Evolutionary conservation across 805 yeast genomes (phyloP), one percentile per base, ranked within the genome.

Genomic region (Cyberlindnera maritima): DNA sequence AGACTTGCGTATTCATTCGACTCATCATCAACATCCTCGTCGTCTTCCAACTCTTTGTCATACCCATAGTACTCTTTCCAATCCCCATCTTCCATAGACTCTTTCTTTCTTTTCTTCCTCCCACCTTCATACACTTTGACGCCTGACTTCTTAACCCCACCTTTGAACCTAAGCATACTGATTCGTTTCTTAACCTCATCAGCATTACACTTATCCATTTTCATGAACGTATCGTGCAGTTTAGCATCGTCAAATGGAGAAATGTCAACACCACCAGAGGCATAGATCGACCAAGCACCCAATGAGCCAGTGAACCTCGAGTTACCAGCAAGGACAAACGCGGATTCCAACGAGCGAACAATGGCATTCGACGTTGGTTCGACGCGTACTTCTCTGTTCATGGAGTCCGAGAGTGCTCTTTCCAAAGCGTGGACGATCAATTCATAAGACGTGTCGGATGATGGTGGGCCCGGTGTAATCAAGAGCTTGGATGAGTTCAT

Each of bases 261-360:
- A 3, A 76, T 70, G 62, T 88, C 96, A 7, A 81, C 78, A 1
- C 71, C 66, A 0, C 80, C 81, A 53, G 81, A 80, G 0, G 95
- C 92, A 61, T 85, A 88, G 0, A 83, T 77, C 0, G 78, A 61
- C 95, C 95, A 88, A 8, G 79, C 71, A 0, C 92, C 96, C 45
- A 83, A 58, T 10, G 90, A 73, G 25, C 76, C 68, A 1, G 83
- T 72, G 54, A 77, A 77, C 43, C 91, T 66, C 1, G 90, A 80
- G 19, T 73, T 74, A 3, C 91, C 90, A 46, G 77, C 73, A 13
- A 82, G 57, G 2, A 81, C 68, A 18, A 50, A 52, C 76, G 80
- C 69, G 81, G 76, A 0, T 35, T 77, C 78, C 33, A 85, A 60
- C 2, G 83, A 77, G 47, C 61, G 63, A 20, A 69, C 70, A 13